Evolutionary conservation across 1,284 basidiomycete genomes (phyloP).

Genomic region (Caloboletus firmus): DNA sequence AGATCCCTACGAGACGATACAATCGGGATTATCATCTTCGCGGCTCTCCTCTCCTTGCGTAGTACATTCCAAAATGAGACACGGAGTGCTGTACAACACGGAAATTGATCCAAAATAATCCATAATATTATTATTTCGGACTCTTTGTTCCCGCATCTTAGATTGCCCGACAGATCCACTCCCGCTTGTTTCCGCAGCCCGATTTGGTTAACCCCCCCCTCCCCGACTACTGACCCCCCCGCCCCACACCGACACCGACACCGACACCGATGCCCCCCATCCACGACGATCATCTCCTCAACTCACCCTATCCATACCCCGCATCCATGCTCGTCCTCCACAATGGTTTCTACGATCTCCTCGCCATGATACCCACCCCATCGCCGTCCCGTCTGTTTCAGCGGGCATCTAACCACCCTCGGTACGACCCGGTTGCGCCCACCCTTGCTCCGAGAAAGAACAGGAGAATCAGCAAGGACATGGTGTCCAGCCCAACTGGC

Average conservation of each 20-base stretch:
- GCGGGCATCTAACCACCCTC: conserved; percentile 41
- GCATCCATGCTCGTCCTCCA: conserved; percentile 46
- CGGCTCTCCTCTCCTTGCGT: too few relatives aligned
- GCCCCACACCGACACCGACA: neutral
- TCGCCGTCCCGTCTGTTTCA: conserved; percentile 59
- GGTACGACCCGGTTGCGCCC: conserved; percentile 5
- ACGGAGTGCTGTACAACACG: too few relatives aligned
- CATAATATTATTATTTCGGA: too few relatives aligned
- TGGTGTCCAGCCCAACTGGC: conserved; percentile 80
- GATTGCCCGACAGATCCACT: too few relatives aligned
- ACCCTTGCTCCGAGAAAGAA: conserved; percentile 48
- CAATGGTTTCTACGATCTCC: conserved; percentile 85
- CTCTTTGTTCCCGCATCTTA: too few relatives aligned
- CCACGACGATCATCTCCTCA: too few relatives aligned
- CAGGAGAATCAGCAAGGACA: conserved; percentile 77
- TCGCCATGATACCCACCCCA: conserved; percentile 74
- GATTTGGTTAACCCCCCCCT: neutral
- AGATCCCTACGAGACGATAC: conserved; percentile 22
- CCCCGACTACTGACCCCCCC: too few relatives aligned
- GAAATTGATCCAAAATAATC: too few relatives aligned
- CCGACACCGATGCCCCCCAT: conserved; percentile 10
- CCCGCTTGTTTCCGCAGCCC: too few relatives aligned
- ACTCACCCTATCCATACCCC: conserved; percentile 42
- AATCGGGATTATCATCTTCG: conserved; percentile 18
- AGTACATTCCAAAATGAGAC: too few relatives aligned